A percentile compares a stretch with the other conserved stretches of the same genome.
Conservation (phyloP, 2,329 filamentous ascomycete species). For the Fusarium penzigii region DNA sequence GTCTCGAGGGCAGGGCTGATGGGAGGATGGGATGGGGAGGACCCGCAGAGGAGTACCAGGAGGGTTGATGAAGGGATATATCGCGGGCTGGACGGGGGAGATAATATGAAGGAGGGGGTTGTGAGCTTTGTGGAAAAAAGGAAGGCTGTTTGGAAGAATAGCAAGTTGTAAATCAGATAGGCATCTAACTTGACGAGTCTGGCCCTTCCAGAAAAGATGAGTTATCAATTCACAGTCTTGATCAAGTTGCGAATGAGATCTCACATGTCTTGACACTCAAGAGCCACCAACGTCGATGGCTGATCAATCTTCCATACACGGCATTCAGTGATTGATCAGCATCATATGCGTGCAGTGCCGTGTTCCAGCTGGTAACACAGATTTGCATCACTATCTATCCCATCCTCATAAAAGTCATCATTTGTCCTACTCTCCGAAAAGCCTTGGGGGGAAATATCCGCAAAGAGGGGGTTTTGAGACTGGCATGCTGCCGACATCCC, state of each 20-base stretch:
- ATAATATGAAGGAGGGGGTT: slow-evolving; percentile 76
- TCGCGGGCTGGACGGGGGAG: slow-evolving; percentile 59
- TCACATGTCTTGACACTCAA: neutral
- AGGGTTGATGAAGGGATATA: slow-evolving; percentile 60
- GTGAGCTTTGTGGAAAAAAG: slow-evolving; percentile 76
- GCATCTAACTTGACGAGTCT: neutral
- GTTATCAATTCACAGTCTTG: neutral
- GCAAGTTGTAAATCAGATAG: slow-evolving; percentile 56
- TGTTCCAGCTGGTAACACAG: neutral
- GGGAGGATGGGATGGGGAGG: slow-evolving; percentile 70
- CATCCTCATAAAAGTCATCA: neutral
- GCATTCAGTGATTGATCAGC: too few relatives aligned
- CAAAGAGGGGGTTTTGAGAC: neutral
- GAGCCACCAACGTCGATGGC: slow-evolving; percentile 22
- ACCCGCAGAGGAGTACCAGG: slow-evolving; percentile 63
- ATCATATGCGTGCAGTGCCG: too few relatives aligned
- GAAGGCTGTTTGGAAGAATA: slow-evolving; percentile 66
- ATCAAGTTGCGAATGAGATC: neutral
- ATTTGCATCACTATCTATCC: neutral
- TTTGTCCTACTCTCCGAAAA: neutral
- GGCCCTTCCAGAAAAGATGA: too few relatives aligned
- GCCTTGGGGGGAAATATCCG: neutral
- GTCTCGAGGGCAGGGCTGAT: slow-evolving; percentile 72
- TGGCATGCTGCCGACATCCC: too few relatives aligned
- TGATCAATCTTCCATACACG: neutral